phyloP scores from a whole-genome alignment of 139 green algal species.

The Trebouxia sp. region DNA sequence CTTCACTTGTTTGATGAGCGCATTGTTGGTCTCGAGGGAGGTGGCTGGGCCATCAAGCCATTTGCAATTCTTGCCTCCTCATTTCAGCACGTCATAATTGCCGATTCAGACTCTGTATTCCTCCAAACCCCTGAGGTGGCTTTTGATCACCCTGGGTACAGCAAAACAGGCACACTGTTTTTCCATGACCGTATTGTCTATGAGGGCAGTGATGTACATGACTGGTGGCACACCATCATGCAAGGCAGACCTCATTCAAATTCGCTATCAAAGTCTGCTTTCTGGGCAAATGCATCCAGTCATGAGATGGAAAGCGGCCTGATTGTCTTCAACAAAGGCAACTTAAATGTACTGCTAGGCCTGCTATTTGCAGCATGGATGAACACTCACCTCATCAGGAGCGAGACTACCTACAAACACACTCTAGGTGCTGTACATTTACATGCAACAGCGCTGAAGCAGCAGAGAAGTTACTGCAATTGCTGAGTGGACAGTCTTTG shows the following conservation, averaged over 20 bases:
- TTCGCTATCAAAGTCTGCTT: not conserved
- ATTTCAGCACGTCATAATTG: not conserved
- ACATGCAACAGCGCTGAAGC: not conserved
- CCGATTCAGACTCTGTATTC: not conserved
- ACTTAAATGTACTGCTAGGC: not conserved
- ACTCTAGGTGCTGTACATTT: not conserved
- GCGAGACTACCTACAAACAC: not conserved
- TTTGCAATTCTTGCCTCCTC: not conserved
- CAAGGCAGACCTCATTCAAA: not conserved
- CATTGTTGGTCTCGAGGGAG: not conserved
- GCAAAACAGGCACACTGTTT: not conserved
- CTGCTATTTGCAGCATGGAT: not conserved
- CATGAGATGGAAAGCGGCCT: not conserved
- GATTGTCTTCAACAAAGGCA: not conserved
- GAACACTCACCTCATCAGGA: not conserved
- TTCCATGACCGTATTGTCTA: not conserved
- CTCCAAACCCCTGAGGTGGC: not conserved
- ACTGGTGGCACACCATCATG: not conserved
- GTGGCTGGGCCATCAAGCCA: conserved; percentile 8
- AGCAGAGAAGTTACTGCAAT: not conserved
- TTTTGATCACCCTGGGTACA: not conserved
- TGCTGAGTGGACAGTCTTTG: no score
- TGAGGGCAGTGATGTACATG: not conserved
- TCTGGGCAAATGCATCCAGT: not conserved
- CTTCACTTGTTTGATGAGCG: not conserved